Base-by-base conservation (phyloP, 768 basidiomycete species). In the Tephrocybe sp. region DNA sequence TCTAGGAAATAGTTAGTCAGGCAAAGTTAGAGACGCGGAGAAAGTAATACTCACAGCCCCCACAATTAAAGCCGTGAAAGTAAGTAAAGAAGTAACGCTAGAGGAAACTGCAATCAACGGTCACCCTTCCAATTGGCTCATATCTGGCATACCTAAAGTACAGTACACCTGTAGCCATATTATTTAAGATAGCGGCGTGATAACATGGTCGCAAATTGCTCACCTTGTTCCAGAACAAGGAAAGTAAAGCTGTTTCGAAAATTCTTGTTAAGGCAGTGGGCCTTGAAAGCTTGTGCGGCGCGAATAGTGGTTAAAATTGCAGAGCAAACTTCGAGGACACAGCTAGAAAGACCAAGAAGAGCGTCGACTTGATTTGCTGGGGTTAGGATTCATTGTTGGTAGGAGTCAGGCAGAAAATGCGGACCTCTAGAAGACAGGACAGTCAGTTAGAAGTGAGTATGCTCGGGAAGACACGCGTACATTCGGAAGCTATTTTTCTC, bases 151-250 rank as follows among this genome's bases (percentile, higher is more conserved):
- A 66, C 65, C 57, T 58, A 47, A 66, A 65, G 51, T 65, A 66
- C 9, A 66, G 36, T 14, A 67, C 51, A 11, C 65, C 63, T 66
- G 23, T 14, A 32, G 23, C 11, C n/a, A 10, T 6, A 34, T 5
- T 4, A 35, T 20, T 35, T 4, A 36, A 12, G 22, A n/a, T 2
- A 34, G 7, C 6, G 12, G 14, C 5, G 22, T n/a, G 12, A 7
- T 3, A 4, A 5, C 2, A 20, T 23, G 35, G 12, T 12, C 13
- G 33, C 14, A 31, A 17, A 26, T 26, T 9, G 19, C 41, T 13
- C 8, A 63, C 66, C 64, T 62, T 67, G 64, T 31, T 67, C 62
- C 8, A 64, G 58, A 5, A 65, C 43, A 4, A 68, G 34, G 36
- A 58, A 61, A 38, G 60, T 39, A 16, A 66, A 50, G 0, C 62